phyloP scores from a whole-genome alignment of 2,329 filamentous ascomycete species.

The Hypoxylon sp. region DNA sequence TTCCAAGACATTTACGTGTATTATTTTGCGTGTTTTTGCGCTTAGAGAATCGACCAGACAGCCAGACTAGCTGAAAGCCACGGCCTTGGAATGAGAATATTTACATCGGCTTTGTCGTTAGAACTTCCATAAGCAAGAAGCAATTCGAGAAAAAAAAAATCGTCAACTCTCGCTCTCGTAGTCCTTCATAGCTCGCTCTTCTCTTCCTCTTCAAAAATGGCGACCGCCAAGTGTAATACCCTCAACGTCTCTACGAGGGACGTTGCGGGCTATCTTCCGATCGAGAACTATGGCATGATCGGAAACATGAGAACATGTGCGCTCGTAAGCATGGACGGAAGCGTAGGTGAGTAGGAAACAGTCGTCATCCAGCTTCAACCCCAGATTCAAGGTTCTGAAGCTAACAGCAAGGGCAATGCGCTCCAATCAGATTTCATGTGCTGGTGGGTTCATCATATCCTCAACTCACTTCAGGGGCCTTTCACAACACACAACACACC shows the following conservation, averaged over 20 bases:
- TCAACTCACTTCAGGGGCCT: neutral
- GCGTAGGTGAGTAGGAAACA: conserved; percentile 54
- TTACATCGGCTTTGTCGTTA: neutral
- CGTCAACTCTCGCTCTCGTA: conserved; percentile 6
- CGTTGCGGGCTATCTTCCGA: conserved; percentile 61
- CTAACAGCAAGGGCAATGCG: conserved; percentile 10
- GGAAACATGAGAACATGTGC: conserved; percentile 83
- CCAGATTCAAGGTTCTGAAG: neutral
- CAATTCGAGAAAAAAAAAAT: neutral
- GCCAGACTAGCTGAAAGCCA: neutral
- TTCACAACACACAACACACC: neutral
- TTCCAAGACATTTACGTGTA: conserved; percentile 10
- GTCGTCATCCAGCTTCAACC: neutral
- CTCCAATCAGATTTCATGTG: conserved; percentile 71
- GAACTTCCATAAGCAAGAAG: neutral
- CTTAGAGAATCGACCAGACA: neutral
- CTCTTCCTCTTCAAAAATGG: conserved; percentile 24
- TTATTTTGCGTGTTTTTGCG: neutral
- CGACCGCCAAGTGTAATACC: conserved; percentile 32
- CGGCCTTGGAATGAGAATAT: neutral
- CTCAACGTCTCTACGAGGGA: conserved; percentile 41
- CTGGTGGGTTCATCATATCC: conserved; percentile 58
- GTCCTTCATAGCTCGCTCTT: neutral
- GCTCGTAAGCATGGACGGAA: conserved; percentile 76
- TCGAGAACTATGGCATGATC: conserved; percentile 82